Base-by-base conservation (phyloP, 306 rosid genomes). In the Trifolium repens region DNA sequence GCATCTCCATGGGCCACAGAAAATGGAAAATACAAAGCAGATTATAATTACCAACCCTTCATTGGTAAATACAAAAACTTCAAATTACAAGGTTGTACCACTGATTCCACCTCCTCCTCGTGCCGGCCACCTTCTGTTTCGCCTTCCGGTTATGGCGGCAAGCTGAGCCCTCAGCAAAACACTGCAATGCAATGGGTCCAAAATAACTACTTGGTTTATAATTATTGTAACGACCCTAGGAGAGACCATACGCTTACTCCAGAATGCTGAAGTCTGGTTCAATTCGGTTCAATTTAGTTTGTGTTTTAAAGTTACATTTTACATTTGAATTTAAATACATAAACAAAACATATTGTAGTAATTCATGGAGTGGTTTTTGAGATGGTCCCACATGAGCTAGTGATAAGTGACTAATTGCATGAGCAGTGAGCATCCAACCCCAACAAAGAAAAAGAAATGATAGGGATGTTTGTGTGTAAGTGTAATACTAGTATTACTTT, bases 1-100 rank as follows among this genome's bases (percentile, higher is more conserved):
- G 99, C 99, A 42, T 94, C 96, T 17, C 22, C 87, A 2, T 94
- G 99, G 99, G 97, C 99, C 2, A 92, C 97, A 22, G 96, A 94
- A 69, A 81, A 79, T 63, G 99, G 97, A 47, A 94, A 89, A 83
- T 90, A 92, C 96, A 92, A 85, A 69, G 97, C 92, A 12, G 86
- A 94, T 76, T 94, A 94, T 76, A 75, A 50, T 2, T 90, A 86
- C 85, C 93, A 94, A 69, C 99, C 99, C 14, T 94, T 94, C 71
- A 64, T 88, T 11, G 88, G 92, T n/a, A 77, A 74, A 64, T 94
- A 94, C 86, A 79, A 5, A 42, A 77, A 89, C 71, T 94, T 94
- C 91, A 90, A 78, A 79, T 32, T 92, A 3, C 70, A 70, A 32
- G 96, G 91, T 15, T 89, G 93, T 84, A 67, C 73, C 7, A 46